These are phyloP conservation scores for Neopestalotiopsis sp. DNA, from an alignment of 2,329 filamentous ascomycete species.

Conservation along the genomic window DNA sequence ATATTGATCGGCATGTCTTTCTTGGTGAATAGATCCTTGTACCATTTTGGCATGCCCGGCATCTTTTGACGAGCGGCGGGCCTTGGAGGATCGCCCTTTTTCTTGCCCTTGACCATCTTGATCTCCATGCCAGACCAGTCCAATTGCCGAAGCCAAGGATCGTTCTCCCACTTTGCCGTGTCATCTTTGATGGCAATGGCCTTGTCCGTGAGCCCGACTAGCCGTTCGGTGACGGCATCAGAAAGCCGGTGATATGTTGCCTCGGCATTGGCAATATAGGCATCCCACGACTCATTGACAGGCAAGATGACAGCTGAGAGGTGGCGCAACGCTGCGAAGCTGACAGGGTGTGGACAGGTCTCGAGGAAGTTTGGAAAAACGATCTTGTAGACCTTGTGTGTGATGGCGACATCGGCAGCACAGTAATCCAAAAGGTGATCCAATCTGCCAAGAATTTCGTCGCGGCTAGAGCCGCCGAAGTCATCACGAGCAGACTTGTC, in stretches of 20 bases:
- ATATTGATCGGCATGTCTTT: slow-evolving; percentile 73
- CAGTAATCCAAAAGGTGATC: slow-evolving; percentile 92
- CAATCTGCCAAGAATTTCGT: slow-evolving; percentile 72
- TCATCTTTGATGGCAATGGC: slow-evolving; percentile 77
- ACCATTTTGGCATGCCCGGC: slow-evolving; percentile 95
- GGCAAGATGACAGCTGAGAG: slow-evolving; percentile 93
- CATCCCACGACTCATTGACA: slow-evolving; percentile 85
- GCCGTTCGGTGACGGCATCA: slow-evolving; percentile 76
- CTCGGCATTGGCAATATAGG: slow-evolving; percentile 84
- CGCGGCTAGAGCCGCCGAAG: slow-evolving; percentile 81
- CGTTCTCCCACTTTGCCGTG: slow-evolving; percentile 71
- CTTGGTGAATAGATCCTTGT: slow-evolving; percentile 84
- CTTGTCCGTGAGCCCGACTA: slow-evolving; percentile 76
- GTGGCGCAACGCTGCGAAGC: slow-evolving; percentile 91
- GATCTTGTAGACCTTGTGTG: slow-evolving; percentile 91
- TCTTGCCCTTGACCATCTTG: slow-evolving; percentile 89
- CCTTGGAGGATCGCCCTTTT: slow-evolving; percentile 79
- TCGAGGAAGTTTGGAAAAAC: slow-evolving; percentile 90
- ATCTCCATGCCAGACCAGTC: slow-evolving; percentile 96
- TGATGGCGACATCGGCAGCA: slow-evolving; percentile 90
- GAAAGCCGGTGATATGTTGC: slow-evolving; percentile 80
- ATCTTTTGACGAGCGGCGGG: slow-evolving; percentile 87
- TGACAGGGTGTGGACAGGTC: slow-evolving; percentile 94
- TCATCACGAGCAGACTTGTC: slow-evolving; percentile 88
- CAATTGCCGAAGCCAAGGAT: slow-evolving; percentile 91